A percentile compares a stretch with the other conserved stretches of the same genome.
phyloP scores from a whole-genome alignment of 2,329 filamentous ascomycete genomes.

The Fusarium siculi region DNA sequence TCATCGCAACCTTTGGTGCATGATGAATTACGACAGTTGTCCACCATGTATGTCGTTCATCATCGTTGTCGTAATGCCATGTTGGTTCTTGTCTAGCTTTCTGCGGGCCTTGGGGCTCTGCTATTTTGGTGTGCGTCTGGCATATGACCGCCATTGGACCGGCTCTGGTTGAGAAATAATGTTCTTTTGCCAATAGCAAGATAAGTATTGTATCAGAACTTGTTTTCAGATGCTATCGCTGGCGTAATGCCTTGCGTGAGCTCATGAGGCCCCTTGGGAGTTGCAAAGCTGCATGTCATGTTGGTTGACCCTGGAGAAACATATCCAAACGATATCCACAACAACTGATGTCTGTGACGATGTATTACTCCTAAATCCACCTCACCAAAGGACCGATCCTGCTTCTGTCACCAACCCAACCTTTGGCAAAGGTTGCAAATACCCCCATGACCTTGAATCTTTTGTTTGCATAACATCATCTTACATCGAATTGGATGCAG shows the following conservation, averaged over 20 bases:
- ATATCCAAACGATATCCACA: conserved; percentile 24
- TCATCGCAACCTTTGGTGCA: conserved; percentile 8
- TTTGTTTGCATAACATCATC: conserved; percentile 26
- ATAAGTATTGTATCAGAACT: conserved; percentile 2
- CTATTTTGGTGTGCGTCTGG: conserved; percentile 7
- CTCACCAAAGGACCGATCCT: conserved; percentile 24
- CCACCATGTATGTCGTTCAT: not conserved
- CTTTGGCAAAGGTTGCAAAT: conserved; percentile 17
- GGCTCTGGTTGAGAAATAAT: conserved; percentile 5
- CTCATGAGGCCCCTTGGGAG: not conserved
- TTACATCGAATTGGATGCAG: conserved; percentile 28
- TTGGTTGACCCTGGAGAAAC: not conserved
- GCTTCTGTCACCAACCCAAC: conserved; percentile 14
- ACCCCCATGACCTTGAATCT: conserved; percentile 22
- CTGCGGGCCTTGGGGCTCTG: conserved; percentile 34
- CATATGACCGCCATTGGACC: conserved; percentile 30
- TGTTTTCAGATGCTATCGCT: not conserved
- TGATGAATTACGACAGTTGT: conserved; percentile 8
- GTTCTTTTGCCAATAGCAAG: conserved; percentile 8
- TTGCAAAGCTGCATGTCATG: conserved; percentile 4
- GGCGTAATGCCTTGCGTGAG: not conserved
- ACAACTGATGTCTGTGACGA: conserved; percentile 16
- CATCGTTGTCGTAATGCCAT: conserved; percentile 21
- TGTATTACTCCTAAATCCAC: conserved; percentile 5
- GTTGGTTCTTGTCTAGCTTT: conserved; percentile 26